phyloP scores from a whole-genome alignment of 2,329 filamentous ascomycete species.

The Aspergillus amoenus region DNA sequence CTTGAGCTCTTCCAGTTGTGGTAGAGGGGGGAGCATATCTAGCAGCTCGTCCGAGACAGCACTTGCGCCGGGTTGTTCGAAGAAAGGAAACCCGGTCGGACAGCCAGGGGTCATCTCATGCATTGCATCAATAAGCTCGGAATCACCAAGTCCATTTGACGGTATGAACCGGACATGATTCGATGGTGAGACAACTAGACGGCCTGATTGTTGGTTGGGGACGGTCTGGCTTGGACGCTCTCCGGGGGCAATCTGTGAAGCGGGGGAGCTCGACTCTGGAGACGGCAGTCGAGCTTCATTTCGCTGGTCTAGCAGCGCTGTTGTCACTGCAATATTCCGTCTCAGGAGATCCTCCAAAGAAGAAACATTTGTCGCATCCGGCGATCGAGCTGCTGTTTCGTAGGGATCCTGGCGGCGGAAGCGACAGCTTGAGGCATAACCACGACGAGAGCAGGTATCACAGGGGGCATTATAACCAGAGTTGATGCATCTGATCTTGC shows the following conservation, averaged over 20 bases:
- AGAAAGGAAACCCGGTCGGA: background rate
- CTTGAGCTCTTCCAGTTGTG: conserved; percentile 19
- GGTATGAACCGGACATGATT: conserved; percentile 2
- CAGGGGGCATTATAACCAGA: conserved; percentile 18
- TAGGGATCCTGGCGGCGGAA: conserved; percentile 14
- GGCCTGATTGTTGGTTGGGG: background rate
- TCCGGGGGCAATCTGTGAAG: no score
- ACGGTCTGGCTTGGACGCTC: background rate
- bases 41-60: conserved; percentile 8
- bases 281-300: background rate
- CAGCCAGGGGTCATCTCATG: background rate
- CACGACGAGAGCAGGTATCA: conserved; percentile 24
- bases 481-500: conserved; percentile 27
- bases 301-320: background rate
- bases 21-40: conserved; percentile 15
- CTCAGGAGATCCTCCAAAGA: background rate
- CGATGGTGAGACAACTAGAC: background rate
- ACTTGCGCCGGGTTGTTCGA: background rate
- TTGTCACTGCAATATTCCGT: conserved; percentile 1
- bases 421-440: conserved; percentile 18
- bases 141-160: background rate
- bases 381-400: background rate
- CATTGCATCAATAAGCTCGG: background rate
- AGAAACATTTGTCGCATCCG: background rate
- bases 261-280: background rate